Evolutionary conservation across 2,329 filamentous ascomycete species (phyloP).

Genomic region (Leptographium wingfieldii): DNA sequence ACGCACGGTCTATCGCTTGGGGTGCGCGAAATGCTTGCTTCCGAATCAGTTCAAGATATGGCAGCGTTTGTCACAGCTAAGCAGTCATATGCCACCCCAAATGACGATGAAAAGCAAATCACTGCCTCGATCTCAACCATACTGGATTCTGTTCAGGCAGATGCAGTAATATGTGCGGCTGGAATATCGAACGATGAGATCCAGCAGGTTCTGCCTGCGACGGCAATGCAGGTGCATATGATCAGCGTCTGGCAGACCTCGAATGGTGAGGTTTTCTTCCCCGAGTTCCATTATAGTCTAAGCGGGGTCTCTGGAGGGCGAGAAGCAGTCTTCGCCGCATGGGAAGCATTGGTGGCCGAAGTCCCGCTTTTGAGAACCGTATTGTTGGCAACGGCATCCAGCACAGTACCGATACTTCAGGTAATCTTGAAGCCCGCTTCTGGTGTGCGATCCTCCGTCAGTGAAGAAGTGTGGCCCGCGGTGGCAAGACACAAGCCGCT

Average conservation of each 20-base stretch:
- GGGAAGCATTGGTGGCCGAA: slow-evolving; percentile 42
- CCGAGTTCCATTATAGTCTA: slow-evolving; percentile 53
- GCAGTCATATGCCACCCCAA: neutral
- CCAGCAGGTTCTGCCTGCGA: slow-evolving; percentile 51
- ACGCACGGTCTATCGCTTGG: slow-evolving; percentile 42
- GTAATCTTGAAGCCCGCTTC: slow-evolving; percentile 31
- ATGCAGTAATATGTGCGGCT: slow-evolving; percentile 23
- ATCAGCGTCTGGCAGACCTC: slow-evolving; percentile 63
- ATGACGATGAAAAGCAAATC: neutral
- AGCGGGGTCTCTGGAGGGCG: slow-evolving; percentile 21
- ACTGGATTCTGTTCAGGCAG: neutral
- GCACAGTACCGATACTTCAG: slow-evolving; percentile 47
- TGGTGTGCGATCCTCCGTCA: neutral
- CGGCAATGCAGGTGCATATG: slow-evolving; percentile 72
- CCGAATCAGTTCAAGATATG: slow-evolving; percentile 54
- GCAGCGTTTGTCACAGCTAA: slow-evolving; percentile 18
- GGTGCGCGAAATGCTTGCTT: slow-evolving; percentile 59
- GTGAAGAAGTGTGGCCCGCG: slow-evolving; percentile 1
- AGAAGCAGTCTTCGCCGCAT: slow-evolving; percentile 40
- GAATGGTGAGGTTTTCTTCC: slow-evolving; percentile 55
- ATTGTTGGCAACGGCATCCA: slow-evolving; percentile 16
- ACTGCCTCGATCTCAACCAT: neutral
- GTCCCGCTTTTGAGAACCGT: slow-evolving; percentile 55
- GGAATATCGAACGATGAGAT: slow-evolving; percentile 32
- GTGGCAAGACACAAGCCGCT: neutral